These are phyloP conservation scores for Chenopodium berlandieri DNA, from an alignment of 148 eudicot genomes.

Conservation along the genomic window DNA sequence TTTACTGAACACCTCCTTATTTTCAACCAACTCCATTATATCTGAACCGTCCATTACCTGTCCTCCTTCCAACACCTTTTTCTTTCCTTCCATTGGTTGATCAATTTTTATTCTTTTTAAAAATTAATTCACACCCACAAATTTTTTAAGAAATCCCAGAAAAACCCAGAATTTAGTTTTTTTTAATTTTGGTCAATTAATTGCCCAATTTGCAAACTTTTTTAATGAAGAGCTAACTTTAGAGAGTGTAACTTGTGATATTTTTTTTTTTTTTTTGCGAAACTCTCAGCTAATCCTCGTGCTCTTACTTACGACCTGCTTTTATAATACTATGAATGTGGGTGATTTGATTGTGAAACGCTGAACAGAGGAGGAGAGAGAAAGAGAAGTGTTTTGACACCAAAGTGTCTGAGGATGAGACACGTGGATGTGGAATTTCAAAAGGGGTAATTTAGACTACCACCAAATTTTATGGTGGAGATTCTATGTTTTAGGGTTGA, in stretches of 20 bases:
- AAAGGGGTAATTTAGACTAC: background rate
- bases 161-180: background rate
- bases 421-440: conserved; percentile 16
- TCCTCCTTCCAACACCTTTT: conserved; percentile 18
- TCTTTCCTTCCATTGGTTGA: conserved; percentile 24
- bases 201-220: background rate
- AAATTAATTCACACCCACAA: background rate
- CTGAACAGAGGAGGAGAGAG: background rate
- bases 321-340: conserved; percentile 13
- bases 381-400: conserved; percentile 25
- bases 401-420: conserved; percentile 15
- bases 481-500: background rate
- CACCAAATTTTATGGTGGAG: background rate
- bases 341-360: too few relatives aligned
- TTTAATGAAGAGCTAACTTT: background rate
- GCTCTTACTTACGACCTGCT: background rate
- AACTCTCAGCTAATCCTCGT: conserved; percentile 32
- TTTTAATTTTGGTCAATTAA: background rate
- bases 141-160: background rate
- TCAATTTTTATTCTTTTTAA: background rate
- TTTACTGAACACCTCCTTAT: conserved; percentile 43
- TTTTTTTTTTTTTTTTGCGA: background rate
- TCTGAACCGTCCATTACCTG: conserved; percentile 74
- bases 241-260: conserved; percentile 25
- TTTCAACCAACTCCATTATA: conserved; percentile 86